phyloP scores from a whole-genome alignment of 345 rosid species.

The Sonneratia alba region DNA sequence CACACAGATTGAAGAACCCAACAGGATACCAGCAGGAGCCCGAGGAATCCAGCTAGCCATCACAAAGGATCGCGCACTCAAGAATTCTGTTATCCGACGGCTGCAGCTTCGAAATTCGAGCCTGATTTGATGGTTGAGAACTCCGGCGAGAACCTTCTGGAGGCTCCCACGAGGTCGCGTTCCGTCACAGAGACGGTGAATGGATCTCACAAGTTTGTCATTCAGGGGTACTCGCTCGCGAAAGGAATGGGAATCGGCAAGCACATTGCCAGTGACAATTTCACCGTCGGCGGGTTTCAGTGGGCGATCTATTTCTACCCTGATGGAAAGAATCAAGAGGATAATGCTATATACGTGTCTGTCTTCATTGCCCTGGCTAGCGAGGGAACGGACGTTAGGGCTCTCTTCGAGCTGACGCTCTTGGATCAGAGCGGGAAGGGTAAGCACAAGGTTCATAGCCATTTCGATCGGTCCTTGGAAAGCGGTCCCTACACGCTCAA shows the following conservation, averaged over 20 bases:
- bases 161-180: constrained; percentile 34
- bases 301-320: constrained; percentile 71
- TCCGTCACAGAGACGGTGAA: constrained; percentile 47
- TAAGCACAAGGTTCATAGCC: constrained; percentile 64
- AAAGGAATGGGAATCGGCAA: constrained; percentile 65
- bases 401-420: constrained; percentile 56
- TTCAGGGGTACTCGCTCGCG: constrained; percentile 50
- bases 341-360: constrained; percentile 46
- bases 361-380: constrained; percentile 57
- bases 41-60: background rate
- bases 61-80: background rate
- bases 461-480: constrained; percentile 57
- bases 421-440: constrained; percentile 67
- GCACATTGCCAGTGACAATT: constrained; percentile 58
- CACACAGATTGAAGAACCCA: background rate
- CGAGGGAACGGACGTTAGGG: constrained; percentile 62
- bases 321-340: constrained; percentile 64
- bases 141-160: constrained; percentile 5
- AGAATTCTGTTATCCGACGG: background rate
- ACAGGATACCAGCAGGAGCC: background rate
- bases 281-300: constrained; percentile 53
- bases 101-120: background rate
- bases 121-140: constrained; percentile 3
- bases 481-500: constrained; percentile 63
- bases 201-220: constrained; percentile 43